These are phyloP conservation scores for Melanogaster broomeanus DNA, from an alignment of 768 basidiomycete genomes.

Conservation along the genomic window DNA sequence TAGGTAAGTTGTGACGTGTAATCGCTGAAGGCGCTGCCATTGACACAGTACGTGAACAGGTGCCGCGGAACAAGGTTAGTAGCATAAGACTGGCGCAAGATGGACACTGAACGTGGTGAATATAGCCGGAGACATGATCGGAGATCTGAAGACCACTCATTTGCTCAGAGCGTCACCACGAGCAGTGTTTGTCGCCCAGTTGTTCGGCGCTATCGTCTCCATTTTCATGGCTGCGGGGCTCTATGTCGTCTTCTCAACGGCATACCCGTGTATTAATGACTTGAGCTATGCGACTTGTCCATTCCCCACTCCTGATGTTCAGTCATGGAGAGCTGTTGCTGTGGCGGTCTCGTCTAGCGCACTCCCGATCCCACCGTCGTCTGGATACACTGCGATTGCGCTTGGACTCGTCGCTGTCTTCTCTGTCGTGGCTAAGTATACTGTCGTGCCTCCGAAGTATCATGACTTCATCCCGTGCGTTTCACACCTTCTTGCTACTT, in stretches of 20 bases:
- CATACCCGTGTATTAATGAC: slow-evolving; percentile 56
- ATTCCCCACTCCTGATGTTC: slow-evolving; percentile 25
- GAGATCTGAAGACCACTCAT: slow-evolving; percentile 71
- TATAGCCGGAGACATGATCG: slow-evolving; percentile 59
- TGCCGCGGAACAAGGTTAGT: slow-evolving; percentile 23
- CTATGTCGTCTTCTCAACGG: slow-evolving; percentile 63
- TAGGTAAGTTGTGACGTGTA: slow-evolving; percentile 8
- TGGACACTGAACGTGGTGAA: slow-evolving; percentile 9
- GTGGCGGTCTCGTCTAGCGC: slow-evolving; percentile 23
- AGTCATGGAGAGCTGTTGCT: slow-evolving; percentile 9
- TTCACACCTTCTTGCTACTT: neutral
- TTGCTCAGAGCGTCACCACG: slow-evolving; percentile 63
- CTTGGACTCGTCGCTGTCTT: slow-evolving; percentile 47
- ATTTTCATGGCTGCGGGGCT: slow-evolving; percentile 46
- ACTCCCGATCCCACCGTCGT: slow-evolving; percentile 48
- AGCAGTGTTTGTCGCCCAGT: slow-evolving; percentile 63
- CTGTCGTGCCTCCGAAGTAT: slow-evolving; percentile 23
- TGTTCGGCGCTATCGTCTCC: slow-evolving; percentile 42
- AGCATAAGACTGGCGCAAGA: neutral
- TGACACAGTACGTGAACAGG: slow-evolving; percentile 10
- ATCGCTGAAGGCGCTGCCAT: neutral
- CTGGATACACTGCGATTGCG: slow-evolving; percentile 59
- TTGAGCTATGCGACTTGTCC: slow-evolving; percentile 14
- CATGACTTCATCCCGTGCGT: slow-evolving; percentile 22
- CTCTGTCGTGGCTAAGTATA: slow-evolving; percentile 44